Conservation (phyloP, 768 basidiomycete genomes). For the Calocera viscosa region DNA sequence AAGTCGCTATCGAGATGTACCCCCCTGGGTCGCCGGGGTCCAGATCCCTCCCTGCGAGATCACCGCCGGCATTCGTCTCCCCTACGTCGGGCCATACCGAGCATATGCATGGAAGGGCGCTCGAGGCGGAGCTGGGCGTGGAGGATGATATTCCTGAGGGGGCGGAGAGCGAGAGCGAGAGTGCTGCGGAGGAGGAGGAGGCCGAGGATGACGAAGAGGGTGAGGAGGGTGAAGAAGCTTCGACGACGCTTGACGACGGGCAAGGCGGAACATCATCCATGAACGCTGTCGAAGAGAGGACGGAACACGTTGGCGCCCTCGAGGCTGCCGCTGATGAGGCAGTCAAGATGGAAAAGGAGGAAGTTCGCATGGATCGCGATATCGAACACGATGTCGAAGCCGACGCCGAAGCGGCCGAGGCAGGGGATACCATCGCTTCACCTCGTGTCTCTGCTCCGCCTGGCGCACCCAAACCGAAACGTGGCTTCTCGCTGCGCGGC, state of each 20-base stretch:
- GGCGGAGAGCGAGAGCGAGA: background rate
- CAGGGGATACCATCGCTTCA: background rate
- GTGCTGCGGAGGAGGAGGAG: background rate
- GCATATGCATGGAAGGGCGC: background rate
- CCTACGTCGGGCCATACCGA: background rate
- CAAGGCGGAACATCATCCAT: background rate
- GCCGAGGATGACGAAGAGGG: background rate
- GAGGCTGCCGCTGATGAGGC: background rate
- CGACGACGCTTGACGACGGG: background rate
- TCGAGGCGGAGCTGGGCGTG: background rate
- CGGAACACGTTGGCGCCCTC: background rate
- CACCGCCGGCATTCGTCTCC: background rate
- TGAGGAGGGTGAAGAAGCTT: background rate
- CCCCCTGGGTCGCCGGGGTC: background rate
- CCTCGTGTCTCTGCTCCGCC: background rate
- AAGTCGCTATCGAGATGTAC: background rate
- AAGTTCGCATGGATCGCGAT: background rate
- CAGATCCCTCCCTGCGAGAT: background rate
- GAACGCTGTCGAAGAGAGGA: background rate
- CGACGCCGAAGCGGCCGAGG: background rate
- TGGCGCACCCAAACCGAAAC: too few relatives aligned
- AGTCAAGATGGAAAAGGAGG: background rate
- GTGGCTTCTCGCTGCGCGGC: background rate
- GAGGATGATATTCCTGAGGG: background rate
- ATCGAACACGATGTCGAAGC: background rate